Percentiles rank a stretch among this genome's conserved stretches.
Conservation (phyloP, 306 rosid genomes). For the Macrotyloma uniflorum region DNA sequence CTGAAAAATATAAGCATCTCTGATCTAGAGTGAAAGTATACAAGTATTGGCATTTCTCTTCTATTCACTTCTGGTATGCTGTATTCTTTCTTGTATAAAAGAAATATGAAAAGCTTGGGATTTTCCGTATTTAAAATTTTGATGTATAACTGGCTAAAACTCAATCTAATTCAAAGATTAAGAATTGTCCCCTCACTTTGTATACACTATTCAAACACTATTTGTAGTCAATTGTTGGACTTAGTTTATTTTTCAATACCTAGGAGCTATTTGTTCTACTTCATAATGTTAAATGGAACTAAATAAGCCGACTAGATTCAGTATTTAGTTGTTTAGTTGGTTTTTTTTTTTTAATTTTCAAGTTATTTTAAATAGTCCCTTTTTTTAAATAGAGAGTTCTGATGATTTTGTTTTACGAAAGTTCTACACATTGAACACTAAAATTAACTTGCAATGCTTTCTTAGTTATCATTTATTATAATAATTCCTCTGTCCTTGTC, state of each 20-base stretch:
- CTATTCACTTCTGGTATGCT: background rate
- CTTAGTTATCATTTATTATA: background rate
- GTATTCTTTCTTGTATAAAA: background rate
- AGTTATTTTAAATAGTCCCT: background rate
- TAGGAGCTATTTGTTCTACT: slow-evolving; percentile 9
- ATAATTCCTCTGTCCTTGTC: background rate
- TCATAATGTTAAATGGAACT: background rate
- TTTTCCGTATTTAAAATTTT: no score
- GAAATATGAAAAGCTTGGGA: background rate
- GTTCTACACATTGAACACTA: background rate
- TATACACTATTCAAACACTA: no score
- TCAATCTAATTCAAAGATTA: no score
- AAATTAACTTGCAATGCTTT: slow-evolving; percentile 2
- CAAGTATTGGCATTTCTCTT: background rate
- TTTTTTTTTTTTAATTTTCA: no score
- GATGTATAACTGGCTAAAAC: no score
- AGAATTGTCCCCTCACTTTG: no score
- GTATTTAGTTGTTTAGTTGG: background rate
- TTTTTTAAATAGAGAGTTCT: background rate
- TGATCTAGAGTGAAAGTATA: background rate
- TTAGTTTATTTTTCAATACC: background rate
- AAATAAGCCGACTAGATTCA: background rate
- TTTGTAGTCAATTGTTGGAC: no score
- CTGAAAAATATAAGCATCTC: background rate
- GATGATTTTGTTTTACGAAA: background rate